Percentiles rank a stretch among this genome's conserved stretches.
These are phyloP conservation scores for Berberis vulgaris DNA, from an alignment of 164 flowering plant genomes.

Conservation along the genomic window DNA sequence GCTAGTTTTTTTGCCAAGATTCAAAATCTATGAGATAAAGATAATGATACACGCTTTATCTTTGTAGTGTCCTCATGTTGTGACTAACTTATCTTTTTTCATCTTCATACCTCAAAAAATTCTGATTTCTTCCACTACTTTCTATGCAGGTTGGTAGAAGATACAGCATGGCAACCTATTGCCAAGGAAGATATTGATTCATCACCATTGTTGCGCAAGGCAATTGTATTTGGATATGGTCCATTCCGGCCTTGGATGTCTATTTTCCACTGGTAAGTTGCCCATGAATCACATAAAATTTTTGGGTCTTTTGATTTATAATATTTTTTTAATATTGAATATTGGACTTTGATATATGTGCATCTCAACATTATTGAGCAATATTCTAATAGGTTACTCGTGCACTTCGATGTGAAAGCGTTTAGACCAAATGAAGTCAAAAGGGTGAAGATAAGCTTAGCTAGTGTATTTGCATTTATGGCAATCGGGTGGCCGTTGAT, in stretches of 20 bases:
- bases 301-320: background rate
- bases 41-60: too few species aligned
- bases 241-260: constrained; percentile 90
- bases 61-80: too few species aligned
- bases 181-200: constrained; percentile 52
- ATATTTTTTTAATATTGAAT: background rate
- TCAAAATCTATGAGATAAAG: too few species aligned
- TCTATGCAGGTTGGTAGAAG: constrained; percentile 20
- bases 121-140: background rate
- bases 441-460: constrained; percentile 90
- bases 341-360: background rate
- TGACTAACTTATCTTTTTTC: too few species aligned
- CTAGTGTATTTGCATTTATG: constrained; percentile 81
- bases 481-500: constrained; percentile 93
- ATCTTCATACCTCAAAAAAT: background rate
- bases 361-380: constrained; percentile 2
- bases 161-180: constrained; percentile 94
- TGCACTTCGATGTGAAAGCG: constrained; percentile 82
- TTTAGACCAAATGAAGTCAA: constrained; percentile 79
- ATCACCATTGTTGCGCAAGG: constrained; percentile 52
- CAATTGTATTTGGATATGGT: constrained; percentile 70
- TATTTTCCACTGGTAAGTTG: constrained; percentile 78
- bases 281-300: background rate
- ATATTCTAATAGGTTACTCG: constrained; percentile 41
- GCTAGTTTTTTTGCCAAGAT: too few species aligned